Evolutionary conservation across 2,329 filamentous ascomycete genomes (phyloP), one percentile per base, ranked within the genome.

Genomic region (Botryotinia calthae): DNA sequence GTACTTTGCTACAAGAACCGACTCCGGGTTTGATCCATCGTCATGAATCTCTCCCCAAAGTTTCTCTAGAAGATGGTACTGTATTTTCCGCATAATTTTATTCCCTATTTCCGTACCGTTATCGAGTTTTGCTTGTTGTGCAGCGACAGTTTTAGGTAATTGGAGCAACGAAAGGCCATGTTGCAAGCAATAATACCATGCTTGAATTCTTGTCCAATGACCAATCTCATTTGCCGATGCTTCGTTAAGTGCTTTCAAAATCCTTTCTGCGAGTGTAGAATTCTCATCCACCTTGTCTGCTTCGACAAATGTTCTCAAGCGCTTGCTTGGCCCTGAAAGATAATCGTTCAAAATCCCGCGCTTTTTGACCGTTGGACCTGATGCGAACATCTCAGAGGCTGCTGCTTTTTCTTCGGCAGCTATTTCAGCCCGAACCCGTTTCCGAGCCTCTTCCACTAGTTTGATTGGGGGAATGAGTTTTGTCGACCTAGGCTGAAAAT

Each of bases 151-250:
- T 25, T 20, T 51, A 34, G 69, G 69, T 51, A 71, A n/a, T 25
- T 48, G 25, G 12, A 59, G 58, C 44, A 56, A 6, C 9, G 18
- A 25, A 37, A 71, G 34, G 1, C 58, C 44, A 28, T 71, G 44
- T 22, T 46, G 25, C 44, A 37, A 25, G 59, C 69, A 71, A 37
- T 51, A 71, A 40, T 71, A 46, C 69, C 69, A 64, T 42, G 56
- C 69, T 54, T 71, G 69, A 7, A 71, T 71, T 48, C 69, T 63
- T 56, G 69, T 71, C 69, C 69, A 71, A 12, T 63, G 44, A 10
- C 58, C 58, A 51, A 71, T 14, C n/a, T 69, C 54, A 61, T 69
- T 69, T 37, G 34, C 42, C 25, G 69, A 51, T 51, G 59, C 44
- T 64, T 54, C 58, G 44, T 31, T n/a, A 18, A 71, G 44, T 31